These are phyloP conservation scores for Nematodospora anomalae DNA, from an alignment of 1,139 yeast species.

Conservation along the genomic window DNA sequence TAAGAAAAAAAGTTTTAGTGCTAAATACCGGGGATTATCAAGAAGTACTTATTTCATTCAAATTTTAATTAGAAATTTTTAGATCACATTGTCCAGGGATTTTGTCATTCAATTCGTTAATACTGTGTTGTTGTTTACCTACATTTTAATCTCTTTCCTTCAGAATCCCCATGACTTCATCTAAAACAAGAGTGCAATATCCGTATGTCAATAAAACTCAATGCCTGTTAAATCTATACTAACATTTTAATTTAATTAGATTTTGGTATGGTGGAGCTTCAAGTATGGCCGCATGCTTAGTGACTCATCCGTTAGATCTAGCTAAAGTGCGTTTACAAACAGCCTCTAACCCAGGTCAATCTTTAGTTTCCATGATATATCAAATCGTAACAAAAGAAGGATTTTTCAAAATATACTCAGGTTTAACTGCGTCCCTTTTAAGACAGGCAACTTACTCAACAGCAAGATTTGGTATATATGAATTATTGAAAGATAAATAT, in stretches of 20 bases:
- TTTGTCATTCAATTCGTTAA: background rate
- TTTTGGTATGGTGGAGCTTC: constrained; percentile 61
- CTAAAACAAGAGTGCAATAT: constrained; percentile 2
- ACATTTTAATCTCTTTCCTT: too few relatives aligned
- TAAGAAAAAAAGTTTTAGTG: too few relatives aligned
- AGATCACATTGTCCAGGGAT: background rate
- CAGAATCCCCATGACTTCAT: background rate
- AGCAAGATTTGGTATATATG: constrained; percentile 82
- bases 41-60: too few relatives aligned
- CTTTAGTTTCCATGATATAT: constrained; percentile 58
- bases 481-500: constrained; percentile 61
- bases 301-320: constrained; percentile 73
- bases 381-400: constrained; percentile 68
- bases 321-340: constrained; percentile 87
- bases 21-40: too few relatives aligned
- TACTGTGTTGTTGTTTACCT: too few relatives aligned
- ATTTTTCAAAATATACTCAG: constrained; percentile 67
- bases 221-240: background rate
- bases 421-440: constrained; percentile 75
- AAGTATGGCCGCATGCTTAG: constrained; percentile 64
- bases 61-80: too few relatives aligned
- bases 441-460: constrained; percentile 90
- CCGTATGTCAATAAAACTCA: constrained; percentile 4
- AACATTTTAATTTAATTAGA: constrained; percentile 1
- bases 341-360: constrained; percentile 61